Evolutionary conservation across 2,329 filamentous ascomycete species (phyloP).

Genomic region (Nemania diffusa): DNA sequence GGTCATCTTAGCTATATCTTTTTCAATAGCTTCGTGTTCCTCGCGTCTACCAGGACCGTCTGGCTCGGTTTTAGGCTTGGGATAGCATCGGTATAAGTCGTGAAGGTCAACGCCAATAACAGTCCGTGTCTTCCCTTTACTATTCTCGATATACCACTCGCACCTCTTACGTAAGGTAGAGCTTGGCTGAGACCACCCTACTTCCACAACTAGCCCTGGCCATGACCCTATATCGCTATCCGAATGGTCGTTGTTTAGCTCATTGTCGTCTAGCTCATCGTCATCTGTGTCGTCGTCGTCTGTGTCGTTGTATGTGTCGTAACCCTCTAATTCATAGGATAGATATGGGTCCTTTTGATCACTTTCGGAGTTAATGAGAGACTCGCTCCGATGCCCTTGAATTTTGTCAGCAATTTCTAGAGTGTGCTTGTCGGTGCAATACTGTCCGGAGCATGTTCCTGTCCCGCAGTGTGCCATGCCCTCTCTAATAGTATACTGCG

Average conservation of each 20-base stretch:
- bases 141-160: conserved; percentile 9
- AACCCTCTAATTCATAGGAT: not conserved
- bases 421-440: not conserved
- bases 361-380: too few relatives aligned
- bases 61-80: not conserved
- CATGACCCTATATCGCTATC: too few relatives aligned
- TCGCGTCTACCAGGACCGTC: not conserved
- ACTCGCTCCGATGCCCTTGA: too few relatives aligned
- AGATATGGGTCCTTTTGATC: conserved; percentile 4
- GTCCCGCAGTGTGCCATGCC: not conserved
- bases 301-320: too few relatives aligned
- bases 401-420: too few relatives aligned
- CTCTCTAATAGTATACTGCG: not conserved
- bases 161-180: not conserved
- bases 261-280: too few relatives aligned
- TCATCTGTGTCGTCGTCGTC: too few relatives aligned
- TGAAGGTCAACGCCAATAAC: conserved; percentile 2
- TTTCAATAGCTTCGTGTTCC: not conserved
- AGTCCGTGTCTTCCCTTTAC: not conserved
- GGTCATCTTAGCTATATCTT: not conserved
- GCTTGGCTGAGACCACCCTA: not conserved
- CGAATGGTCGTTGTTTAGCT: too few relatives aligned
- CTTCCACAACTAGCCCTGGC: conserved; percentile 1
- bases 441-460: not conserved
- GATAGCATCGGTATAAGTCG: not conserved